Conservation (phyloP, 148 eudicot species). For the Polygonum maritimum region DNA sequence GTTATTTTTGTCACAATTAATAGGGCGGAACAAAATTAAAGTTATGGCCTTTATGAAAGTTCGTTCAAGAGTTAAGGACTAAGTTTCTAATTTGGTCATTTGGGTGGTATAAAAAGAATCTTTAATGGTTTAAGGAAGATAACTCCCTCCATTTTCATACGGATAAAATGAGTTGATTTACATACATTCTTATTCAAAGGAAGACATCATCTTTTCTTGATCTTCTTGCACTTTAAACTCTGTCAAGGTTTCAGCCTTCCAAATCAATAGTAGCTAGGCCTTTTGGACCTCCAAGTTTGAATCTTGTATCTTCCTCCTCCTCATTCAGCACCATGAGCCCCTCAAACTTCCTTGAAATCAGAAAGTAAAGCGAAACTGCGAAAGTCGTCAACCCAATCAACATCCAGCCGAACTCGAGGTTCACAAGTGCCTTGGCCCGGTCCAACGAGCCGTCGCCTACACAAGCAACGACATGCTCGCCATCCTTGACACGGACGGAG, state of each 20-base stretch:
- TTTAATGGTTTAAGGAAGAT: too few species aligned
- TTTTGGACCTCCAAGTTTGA: neutral
- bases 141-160: too few species aligned
- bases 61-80: too few species aligned
- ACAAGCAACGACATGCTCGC: conserved; percentile 19
- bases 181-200: neutral
- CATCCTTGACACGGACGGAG: conserved; percentile 13
- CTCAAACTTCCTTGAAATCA: conserved; percentile 12
- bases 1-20: too few species aligned
- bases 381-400: conserved; percentile 26
- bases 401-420: conserved; percentile 28
- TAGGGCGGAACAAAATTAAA: too few species aligned
- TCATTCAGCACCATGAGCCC: conserved; percentile 10
- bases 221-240: conserved; percentile 11
- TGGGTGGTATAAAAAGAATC: too few species aligned
- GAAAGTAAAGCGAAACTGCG: conserved; percentile 17
- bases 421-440: conserved; percentile 35
- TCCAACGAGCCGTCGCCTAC: conserved; percentile 15
- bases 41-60: too few species aligned
- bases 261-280: neutral
- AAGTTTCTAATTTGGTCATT: too few species aligned
- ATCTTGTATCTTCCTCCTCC: conserved; percentile 6
- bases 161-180: neutral
- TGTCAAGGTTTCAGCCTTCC: neutral
- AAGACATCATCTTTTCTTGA: conserved; percentile 9